phyloP scores from a whole-genome alignment of 768 basidiomycete species.

The Megacollybia marginata region DNA sequence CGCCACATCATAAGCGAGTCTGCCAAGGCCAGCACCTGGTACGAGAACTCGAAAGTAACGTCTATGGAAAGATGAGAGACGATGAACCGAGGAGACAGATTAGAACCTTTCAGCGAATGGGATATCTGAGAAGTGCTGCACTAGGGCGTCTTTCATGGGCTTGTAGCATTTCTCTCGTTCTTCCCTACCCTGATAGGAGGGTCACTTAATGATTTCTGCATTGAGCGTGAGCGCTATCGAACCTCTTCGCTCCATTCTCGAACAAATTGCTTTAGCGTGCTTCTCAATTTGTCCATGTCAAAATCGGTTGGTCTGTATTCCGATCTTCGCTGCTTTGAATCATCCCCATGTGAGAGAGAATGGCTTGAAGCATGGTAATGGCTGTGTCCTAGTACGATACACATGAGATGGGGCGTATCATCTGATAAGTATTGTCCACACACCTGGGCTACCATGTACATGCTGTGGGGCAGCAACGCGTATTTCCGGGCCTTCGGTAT shows the following conservation, averaged over 20 bases:
- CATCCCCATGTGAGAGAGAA: constrained; percentile 6
- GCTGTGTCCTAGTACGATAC: too few species aligned
- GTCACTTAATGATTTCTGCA: constrained; percentile 28
- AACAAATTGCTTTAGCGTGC: constrained; percentile 61
- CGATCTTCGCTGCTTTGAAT: constrained; percentile 7
- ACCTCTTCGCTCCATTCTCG: constrained; percentile 67
- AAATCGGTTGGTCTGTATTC: constrained; percentile 53
- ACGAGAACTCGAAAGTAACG: constrained; percentile 37
- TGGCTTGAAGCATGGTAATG: constrained; percentile 1
- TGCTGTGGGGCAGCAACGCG: constrained; percentile 6
- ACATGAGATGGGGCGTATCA: constrained; percentile 6
- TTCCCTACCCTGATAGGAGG: constrained; percentile 46
- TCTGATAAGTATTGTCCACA: constrained; percentile 6
- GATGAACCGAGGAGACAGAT: not conserved
- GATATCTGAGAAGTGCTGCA: constrained; percentile 53
- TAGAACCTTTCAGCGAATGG: constrained; percentile 45
- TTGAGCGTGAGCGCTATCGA: constrained; percentile 46
- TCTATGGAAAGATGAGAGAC: not conserved
- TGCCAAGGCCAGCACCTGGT: constrained; percentile 56
- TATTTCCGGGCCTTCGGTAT: constrained; percentile 18
- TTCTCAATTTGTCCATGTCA: constrained; percentile 45
- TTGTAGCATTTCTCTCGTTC: constrained; percentile 78
- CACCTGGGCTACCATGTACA: not conserved
- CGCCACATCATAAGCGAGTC: constrained; percentile 65
- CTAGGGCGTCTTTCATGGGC: constrained; percentile 73